A percentile compares a stretch with the other conserved stretches of the same genome.
Evolutionary conservation across 192 early-diverging fungal species (phyloP).

Genomic region (Chytriomyces sp.): DNA sequence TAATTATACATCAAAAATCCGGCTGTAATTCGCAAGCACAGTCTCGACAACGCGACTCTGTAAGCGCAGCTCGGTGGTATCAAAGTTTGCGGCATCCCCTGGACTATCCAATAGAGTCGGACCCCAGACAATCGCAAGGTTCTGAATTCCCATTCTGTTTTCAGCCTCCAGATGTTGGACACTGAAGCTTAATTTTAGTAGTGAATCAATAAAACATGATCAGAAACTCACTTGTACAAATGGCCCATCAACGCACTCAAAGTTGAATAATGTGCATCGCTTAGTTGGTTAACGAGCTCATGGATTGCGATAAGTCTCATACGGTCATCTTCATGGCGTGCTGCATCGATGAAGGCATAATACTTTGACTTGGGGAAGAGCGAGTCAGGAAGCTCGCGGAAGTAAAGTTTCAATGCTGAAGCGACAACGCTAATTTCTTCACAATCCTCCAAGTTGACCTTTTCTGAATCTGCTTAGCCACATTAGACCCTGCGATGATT

Average conservation of each 20-base stretch:
- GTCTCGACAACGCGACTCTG: constrained; percentile 69
- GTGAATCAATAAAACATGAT: no score
- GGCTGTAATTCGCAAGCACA: constrained; percentile 60
- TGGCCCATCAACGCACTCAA: constrained; percentile 80
- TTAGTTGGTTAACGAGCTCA: constrained; percentile 72
- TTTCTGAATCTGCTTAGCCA: constrained; percentile 52
- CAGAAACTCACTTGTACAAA: no score
- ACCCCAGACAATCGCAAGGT: constrained; percentile 92
- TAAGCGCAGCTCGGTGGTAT: constrained; percentile 59
- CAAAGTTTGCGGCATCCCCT: constrained; percentile 22
- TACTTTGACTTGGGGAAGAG: constrained; percentile 73
- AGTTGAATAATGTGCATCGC: constrained; percentile 82
- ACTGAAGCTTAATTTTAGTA: no score
- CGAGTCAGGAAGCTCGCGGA: constrained; percentile 92
- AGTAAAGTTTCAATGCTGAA: constrained; percentile 89
- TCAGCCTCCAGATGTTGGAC: constrained; percentile 73
- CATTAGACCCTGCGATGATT: no score
- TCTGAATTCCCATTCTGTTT: constrained; percentile 87
- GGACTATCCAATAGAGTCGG: constrained; percentile 77
- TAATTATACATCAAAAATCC: constrained; percentile 63
- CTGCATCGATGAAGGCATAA: constrained; percentile 68
- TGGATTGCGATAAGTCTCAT: constrained; percentile 69
- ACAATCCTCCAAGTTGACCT: constrained; percentile 65
- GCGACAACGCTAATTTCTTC: constrained; percentile 83
- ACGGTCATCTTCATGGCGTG: constrained; percentile 70